A percentile compares a stretch with the other conserved stretches of the same genome.
Conservation (phyloP, 2,329 filamentous ascomycete genomes). For the Fusarium sarcochroum region DNA sequence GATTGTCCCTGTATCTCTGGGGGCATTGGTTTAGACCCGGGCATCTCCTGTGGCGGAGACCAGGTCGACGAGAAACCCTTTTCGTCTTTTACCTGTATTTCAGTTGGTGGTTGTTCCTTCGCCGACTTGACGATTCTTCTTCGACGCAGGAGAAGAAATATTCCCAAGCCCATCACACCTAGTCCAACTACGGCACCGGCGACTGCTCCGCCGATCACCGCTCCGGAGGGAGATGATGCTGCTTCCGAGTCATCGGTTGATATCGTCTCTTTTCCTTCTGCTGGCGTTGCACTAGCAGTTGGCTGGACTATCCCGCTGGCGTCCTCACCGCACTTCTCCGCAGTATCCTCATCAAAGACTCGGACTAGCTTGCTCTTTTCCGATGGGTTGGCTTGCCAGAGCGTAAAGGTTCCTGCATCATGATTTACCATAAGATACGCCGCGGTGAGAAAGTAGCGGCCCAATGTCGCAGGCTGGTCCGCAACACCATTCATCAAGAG, state of each 20-base stretch:
- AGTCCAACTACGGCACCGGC: constrained; percentile 8
- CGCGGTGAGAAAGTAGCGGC: constrained; percentile 53
- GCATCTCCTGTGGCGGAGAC: not conserved
- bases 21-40: not conserved
- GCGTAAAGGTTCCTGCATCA: constrained; percentile 51
- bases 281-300: constrained; percentile 4
- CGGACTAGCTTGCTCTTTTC: constrained; percentile 27
- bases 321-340: constrained; percentile 16
- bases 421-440: constrained; percentile 55
- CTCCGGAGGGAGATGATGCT: constrained; percentile 9
- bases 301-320: constrained; percentile 30
- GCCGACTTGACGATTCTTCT: not conserved
- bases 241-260: not conserved
- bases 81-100: not conserved
- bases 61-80: not conserved
- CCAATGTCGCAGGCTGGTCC: constrained; percentile 46
- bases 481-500: constrained; percentile 44
- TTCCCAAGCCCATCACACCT: constrained; percentile 6
- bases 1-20: not conserved
- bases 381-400: constrained; percentile 53
- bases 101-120: not conserved
- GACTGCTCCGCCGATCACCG: constrained; percentile 25
- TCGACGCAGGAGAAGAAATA: constrained; percentile 13
- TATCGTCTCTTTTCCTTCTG: not conserved
- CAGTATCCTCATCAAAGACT: constrained; percentile 34